Evolutionary conservation across 306 rosid genomes (phyloP).

Genomic region (Fragaria ananassa): DNA sequence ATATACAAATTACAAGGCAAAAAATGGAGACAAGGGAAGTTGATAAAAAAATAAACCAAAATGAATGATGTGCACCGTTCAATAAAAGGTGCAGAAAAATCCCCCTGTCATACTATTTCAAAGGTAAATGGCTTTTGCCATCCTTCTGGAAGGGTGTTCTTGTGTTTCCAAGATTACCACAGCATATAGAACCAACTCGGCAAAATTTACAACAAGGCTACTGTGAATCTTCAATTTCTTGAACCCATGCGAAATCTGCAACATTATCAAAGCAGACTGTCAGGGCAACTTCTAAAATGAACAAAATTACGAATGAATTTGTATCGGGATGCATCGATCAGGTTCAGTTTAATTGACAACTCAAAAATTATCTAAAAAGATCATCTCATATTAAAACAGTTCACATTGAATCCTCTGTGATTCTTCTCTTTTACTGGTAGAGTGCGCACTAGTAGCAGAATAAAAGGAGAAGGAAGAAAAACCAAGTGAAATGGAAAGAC

Average conservation of each 20-base stretch:
- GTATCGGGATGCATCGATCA: background rate
- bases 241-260: conserved; percentile 91
- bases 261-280: conserved; percentile 4
- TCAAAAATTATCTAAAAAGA: background rate
- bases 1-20: conserved; percentile 52
- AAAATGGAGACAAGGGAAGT: conserved; percentile 31
- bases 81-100: conserved; percentile 39
- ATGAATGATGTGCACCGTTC: conserved; percentile 48
- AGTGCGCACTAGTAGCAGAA: background rate
- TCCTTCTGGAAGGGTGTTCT: conserved; percentile 21
- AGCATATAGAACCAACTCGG: conserved; percentile 6
- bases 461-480: background rate
- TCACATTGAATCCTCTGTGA: background rate
- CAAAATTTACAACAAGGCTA: conserved; percentile 20
- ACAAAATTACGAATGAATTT: background rate
- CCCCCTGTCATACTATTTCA: conserved; percentile 17
- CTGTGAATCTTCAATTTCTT: conserved; percentile 54
- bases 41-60: conserved; percentile 15
- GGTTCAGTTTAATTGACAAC: background rate
- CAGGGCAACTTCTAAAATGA: background rate
- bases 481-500: background rate
- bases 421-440: background rate
- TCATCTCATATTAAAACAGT: background rate
- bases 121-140: conserved; percentile 32
- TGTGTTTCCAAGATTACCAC: conserved; percentile 5